A percentile compares a stretch with the other conserved stretches of the same genome.
Evolutionary conservation across 2,329 filamentous ascomycete genomes (phyloP).

Genomic region (Fusarium verrucosum): DNA sequence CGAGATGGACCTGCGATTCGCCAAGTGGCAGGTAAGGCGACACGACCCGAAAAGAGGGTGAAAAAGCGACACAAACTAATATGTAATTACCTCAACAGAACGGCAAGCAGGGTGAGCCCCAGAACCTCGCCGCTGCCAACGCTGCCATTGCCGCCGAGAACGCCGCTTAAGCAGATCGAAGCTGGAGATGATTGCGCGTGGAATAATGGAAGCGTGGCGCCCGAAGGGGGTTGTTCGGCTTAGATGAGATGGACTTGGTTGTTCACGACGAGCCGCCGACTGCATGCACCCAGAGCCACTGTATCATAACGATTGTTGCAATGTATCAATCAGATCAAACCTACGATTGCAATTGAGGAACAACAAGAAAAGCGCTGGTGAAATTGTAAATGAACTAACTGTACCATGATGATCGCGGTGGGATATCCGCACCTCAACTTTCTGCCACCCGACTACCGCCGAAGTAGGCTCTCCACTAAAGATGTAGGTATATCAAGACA

Average conservation of each 20-base stretch:
- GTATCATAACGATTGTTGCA: conserved; percentile 51
- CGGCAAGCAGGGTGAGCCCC: conserved; percentile 92
- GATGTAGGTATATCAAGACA: not conserved
- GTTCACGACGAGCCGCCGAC: conserved; percentile 36
- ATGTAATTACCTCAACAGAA: conserved; percentile 68
- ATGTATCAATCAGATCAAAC: conserved; percentile 44
- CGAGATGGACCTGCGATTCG: conserved; percentile 86
- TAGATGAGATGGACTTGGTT: conserved; percentile 34
- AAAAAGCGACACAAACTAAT: conserved; percentile 35
- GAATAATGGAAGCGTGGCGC: conserved; percentile 34
- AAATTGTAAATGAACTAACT: conserved; percentile 2
- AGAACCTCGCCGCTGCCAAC: conserved; percentile 72
- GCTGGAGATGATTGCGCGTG: conserved; percentile 38
- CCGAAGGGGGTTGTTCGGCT: conserved; percentile 31
- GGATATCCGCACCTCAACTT: conserved; percentile 24
- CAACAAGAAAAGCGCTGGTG: conserved; percentile 1
- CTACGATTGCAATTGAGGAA: conserved; percentile 22
- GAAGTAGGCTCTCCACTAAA: conserved; percentile 36
- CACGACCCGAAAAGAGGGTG: not conserved
- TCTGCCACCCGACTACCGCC: conserved; percentile 42
- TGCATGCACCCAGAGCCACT: conserved; percentile 43
- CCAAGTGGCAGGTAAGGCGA: conserved; percentile 86
- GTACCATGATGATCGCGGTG: conserved; percentile 11
- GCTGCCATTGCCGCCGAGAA: conserved; percentile 52
- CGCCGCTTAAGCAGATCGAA: conserved; percentile 47